Evolutionary conservation across 257 asterid genomes (phyloP), one percentile per base, ranked within the genome.

Genomic region (Craterostigma plantagineum): DNA sequence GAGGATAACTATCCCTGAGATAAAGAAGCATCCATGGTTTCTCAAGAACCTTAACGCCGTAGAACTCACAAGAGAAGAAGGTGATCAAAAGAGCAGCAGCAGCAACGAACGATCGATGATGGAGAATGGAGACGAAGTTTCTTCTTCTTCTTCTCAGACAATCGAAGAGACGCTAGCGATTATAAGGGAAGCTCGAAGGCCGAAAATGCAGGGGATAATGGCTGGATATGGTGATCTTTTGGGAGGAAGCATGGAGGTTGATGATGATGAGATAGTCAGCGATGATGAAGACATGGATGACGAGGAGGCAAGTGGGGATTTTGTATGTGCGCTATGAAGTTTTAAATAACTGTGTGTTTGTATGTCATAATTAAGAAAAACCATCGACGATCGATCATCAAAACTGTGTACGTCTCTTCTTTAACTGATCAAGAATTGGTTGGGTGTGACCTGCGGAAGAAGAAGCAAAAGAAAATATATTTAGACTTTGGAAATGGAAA

Each of bases 11-110:
- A 81, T 86, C 11, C 56, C 73, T 14, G 96, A 81, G 36, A 86
- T 86, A 9, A 77, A 69, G 45, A 86, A 63, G 46, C 92, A 86
- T 34, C 61, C 81, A 0, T 86, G 96, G 94, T 86, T 81, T 61
- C 61, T 75, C 9, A 69, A 67, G 40, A 68, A 68, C 61, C 63
- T 75, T 30, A 73, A 78, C 0, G 18, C 40, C 2, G 30, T 23
- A 23, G 30, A 23, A 6, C 30, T 23, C 30, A 2, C 30, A 6
- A 2, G 30, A 23, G 30, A 6, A 23, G 30, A 23, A 2, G 30
- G 6, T n/a, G n/a, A n/a, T n/a, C n/a, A n/a, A n/a, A n/a, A n/a
- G n/a, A n/a, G n/a, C n/a, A n/a, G n/a, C n/a, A n/a, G n/a, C n/a
- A n/a, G n/a, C n/a, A n/a, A n/a, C n/a, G n/a, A n/a, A n/a, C n/a